A percentile compares a stretch with the other conserved stretches of the same genome.
Conservation (phyloP, 169 alveolate genomes). For the Miamiensis avidus region DNA sequence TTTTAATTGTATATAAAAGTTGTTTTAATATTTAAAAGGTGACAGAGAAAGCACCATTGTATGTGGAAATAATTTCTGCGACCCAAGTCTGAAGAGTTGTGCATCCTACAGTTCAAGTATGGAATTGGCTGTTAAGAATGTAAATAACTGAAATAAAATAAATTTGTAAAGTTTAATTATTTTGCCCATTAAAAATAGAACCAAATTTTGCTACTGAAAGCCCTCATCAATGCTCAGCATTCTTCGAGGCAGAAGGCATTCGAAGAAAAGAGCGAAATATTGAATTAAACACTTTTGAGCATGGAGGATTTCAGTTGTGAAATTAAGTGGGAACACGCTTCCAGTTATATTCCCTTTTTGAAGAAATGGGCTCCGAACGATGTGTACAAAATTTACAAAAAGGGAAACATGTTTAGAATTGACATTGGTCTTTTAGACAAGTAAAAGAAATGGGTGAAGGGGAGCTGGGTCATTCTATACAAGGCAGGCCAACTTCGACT, state of each 20-base stretch:
- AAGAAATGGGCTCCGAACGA: neutral
- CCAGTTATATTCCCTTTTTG: neutral
- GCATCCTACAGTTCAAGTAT: neutral
- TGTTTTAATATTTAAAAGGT: neutral
- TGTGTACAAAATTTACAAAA: too few relatives aligned
- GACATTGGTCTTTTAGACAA: neutral
- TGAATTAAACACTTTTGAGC: neutral
- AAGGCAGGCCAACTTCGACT: neutral
- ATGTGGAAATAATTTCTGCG: neutral
- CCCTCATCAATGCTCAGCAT: neutral
- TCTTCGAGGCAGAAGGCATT: neutral
- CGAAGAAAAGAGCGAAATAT: neutral
- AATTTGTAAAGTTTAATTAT: too few relatives aligned
- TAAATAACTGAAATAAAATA: too few relatives aligned
- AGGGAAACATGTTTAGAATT: neutral
- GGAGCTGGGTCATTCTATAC: neutral
- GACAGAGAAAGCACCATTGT: neutral
- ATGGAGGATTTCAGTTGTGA: neutral
- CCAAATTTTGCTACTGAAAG: neutral
- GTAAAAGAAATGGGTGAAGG: neutral
- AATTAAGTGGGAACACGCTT: neutral
- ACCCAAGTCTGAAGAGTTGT: neutral
- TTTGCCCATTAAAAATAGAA: neutral
- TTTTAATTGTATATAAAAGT: too few relatives aligned
- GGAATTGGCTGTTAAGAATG: neutral